A percentile compares a stretch with the other conserved stretches of the same genome.
These are phyloP conservation scores for Ichthyophthirius multifiliis DNA, from an alignment of 169 alveolate species.

Conservation along the genomic window DNA sequence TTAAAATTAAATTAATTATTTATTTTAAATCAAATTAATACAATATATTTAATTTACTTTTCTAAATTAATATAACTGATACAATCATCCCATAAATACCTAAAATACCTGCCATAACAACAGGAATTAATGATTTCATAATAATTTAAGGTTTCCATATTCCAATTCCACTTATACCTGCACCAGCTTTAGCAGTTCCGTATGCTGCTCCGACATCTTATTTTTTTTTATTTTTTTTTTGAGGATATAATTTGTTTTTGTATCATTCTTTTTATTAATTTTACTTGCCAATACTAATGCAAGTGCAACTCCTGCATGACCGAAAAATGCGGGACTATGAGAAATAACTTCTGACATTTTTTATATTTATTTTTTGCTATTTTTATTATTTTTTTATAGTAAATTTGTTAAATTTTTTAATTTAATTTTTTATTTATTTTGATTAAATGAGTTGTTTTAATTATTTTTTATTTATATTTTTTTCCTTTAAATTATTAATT, in stretches of 20 bases:
- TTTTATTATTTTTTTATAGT: too few species aligned
- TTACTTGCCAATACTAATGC: constrained; percentile 84
- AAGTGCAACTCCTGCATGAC: constrained; percentile 82
- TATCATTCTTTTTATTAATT: background rate
- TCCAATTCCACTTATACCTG: constrained; percentile 89
- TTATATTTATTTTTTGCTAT: too few species aligned
- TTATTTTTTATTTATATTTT: too few species aligned
- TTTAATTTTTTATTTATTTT: too few species aligned
- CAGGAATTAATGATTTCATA: constrained; percentile 88
- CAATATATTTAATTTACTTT: constrained; percentile 41
- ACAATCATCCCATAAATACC: constrained; percentile 91
- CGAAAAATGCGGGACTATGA: constrained; percentile 74
- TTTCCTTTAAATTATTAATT: too few species aligned
- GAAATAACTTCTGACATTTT: background rate
- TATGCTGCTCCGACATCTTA: constrained; percentile 89
- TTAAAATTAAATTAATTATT: background rate
- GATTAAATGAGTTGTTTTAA: too few species aligned
- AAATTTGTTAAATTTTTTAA: too few species aligned
- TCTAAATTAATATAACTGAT: constrained; percentile 79
- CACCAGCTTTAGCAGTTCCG: constrained; percentile 90
- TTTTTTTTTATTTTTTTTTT: background rate
- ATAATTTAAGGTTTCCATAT: constrained; percentile 87
- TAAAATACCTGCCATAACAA: constrained; percentile 91
- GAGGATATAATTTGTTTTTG: background rate
- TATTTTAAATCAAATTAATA: background rate